Base-by-base conservation (phyloP, 2,329 filamentous ascomycete species). In the Blastomyces emzantsi region DNA sequence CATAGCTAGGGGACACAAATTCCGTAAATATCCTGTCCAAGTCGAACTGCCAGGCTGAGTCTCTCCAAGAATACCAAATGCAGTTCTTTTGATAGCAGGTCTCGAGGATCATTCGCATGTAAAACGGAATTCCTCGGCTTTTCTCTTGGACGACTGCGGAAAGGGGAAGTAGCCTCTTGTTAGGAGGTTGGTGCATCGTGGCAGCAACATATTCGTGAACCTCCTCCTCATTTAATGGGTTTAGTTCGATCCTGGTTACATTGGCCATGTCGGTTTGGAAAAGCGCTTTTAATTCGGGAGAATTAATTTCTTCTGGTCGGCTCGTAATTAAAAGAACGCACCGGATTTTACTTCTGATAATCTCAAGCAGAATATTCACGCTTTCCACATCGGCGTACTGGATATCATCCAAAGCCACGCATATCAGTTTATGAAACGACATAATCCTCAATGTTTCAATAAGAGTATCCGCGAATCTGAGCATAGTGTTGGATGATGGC, bases 311-410 rank as follows among this genome's bases (percentile, higher is more conserved):
- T 25, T 89, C 85, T 0, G 87, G 86, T 59, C 85, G 84, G 68
- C 87, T 88, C 0, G 92, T 94, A 61, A 96, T 79, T 62, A 96
- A 86, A 39, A 96, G 81, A 25, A 93, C 86, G 78, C 96, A 88
- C 25, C 89, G 90, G 65, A 97, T 85, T 67, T 88, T 88, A 1
- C 88, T 86, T 60, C 83, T 82, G 63, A 96, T 85, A 61, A 97
- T 91, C 70, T 92, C 88, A 19, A 87, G 84, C 49, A 97, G 87
- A 61, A 97, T 80, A 64, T 96, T 90, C 58, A 94, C 78, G 17
- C 89, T 94, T 74, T 97, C 93, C 33, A 89, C 85, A 72, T 97
- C 93, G 7, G 92, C 91, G 74, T 91, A 94, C 70, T 97, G 92
- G 41, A 97, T 78, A 74, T 97, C 93, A 71, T 97, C 93, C 36